These are phyloP conservation scores for Aquilaria agallochum DNA, from an alignment of 441 rosid species.

Conservation along the genomic window DNA sequence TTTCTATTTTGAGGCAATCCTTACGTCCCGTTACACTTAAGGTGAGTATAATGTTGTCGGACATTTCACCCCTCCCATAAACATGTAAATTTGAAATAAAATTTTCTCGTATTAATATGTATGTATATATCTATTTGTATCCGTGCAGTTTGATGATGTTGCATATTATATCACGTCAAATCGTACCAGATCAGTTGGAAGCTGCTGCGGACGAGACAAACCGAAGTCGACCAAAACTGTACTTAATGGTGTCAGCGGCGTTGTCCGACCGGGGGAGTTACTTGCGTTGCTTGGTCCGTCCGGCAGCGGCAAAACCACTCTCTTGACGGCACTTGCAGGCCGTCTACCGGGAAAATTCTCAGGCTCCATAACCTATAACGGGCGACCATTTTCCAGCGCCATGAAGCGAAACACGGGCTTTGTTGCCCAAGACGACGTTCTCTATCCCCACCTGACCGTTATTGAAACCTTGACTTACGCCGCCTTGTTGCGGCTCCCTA, in stretches of 20 bases:
- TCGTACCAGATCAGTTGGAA: conserved; percentile 18
- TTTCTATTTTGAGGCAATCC: conserved; percentile 46
- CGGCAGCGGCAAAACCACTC: conserved; percentile 92
- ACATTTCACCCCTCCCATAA: neutral
- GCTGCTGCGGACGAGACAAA: conserved; percentile 31
- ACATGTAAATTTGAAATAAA: neutral
- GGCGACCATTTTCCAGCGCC: conserved; percentile 57
- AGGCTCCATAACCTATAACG: conserved; percentile 65
- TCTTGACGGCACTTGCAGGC: conserved; percentile 75
- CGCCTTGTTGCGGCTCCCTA: conserved; percentile 73
- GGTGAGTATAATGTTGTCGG: conserved; percentile 28
- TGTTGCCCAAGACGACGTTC: conserved; percentile 78
- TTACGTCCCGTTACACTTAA: conserved; percentile 58
- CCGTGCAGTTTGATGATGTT: conserved; percentile 67
- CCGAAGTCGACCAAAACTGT: conserved; percentile 48
- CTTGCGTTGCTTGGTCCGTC: conserved; percentile 95
- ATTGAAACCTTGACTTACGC: conserved; percentile 69
- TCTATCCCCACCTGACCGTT: conserved; percentile 85
- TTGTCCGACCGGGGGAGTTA: conserved; percentile 71
- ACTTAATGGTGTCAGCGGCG: conserved; percentile 65
- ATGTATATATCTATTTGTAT: neutral
- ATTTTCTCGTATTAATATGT: too few species aligned
- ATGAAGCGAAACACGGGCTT: conserved; percentile 76
- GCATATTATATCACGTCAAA: conserved; percentile 38
- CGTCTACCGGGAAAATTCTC: conserved; percentile 63